Evolutionary conservation across 1,139 yeast species (phyloP), one percentile per base, ranked within the genome.

Genomic region (Taphrina deformans): DNA sequence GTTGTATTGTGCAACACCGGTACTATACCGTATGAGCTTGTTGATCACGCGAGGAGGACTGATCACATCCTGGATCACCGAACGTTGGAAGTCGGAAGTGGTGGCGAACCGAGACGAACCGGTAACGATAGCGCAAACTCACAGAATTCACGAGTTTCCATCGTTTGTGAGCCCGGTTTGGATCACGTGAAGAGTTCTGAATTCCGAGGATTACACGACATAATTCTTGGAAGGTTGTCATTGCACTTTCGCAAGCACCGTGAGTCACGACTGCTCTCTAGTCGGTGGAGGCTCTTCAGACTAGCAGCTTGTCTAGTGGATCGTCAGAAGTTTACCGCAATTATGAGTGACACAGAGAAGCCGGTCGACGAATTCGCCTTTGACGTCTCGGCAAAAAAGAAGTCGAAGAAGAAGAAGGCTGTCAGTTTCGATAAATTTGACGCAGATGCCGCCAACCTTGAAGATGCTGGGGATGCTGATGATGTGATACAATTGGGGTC

Each of bases 341-440:
- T 12, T 14, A 59, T 59, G 63, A 59, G 63, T 40, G 63, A 59
- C 51, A 52, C 50, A 18, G 63, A 59, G 40, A 51, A 59, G 24
- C 41, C 56, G 6, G 63, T 52, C 45, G 63, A 59, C n/a, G 63
- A 70, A 66, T 60, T 69, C 51, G 65, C 64, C 7, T 87, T 87
- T 75, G 95, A 88, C 76, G 89, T 90, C 67, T 77, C 85, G 48
- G 80, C 86, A 75, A 89, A 89, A 82, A 89, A 89, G 83, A 90
- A 90, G 85, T 68, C 73, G 74, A 79, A 78, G 72, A 82, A 80
- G 79, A 69, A 51, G 46, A 65, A 65, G 58, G 60, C 62, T 18
- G 67, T 65, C 24, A 62, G 64, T n/a, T 64, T 64, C 45, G 64
- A 64, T 23, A 83, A 78, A 53, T 71, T 58, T 35, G 81, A 78